These are phyloP conservation scores for Leptosphaerulina australis DNA, from an alignment of 2,329 filamentous ascomycete genomes.

Conservation along the genomic window DNA sequence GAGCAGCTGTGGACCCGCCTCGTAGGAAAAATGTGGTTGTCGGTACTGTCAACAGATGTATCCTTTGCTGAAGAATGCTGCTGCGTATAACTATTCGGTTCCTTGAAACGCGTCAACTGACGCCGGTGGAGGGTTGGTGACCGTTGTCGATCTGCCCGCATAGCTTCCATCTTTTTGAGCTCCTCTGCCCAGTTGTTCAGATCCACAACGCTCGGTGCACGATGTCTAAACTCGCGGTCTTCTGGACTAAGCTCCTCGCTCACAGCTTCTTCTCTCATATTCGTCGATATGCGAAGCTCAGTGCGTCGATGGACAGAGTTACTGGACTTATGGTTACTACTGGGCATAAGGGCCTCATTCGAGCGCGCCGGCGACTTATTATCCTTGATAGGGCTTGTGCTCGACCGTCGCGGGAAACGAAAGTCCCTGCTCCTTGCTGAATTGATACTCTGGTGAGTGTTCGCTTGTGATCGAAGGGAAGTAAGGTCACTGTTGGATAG, in stretches of 20 bases:
- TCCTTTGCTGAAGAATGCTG: neutral
- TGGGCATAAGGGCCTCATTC: neutral
- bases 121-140: neutral
- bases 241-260: slow-evolving; percentile 10
- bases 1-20: slow-evolving; percentile 1
- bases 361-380: neutral
- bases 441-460: neutral
- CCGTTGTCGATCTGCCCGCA: neutral
- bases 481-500: slow-evolving; percentile 2
- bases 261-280: neutral
- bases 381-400: neutral
- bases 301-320: neutral
- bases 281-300: neutral
- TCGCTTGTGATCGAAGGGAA: neutral
- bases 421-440: neutral
- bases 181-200: slow-evolving; percentile 16
- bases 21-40: neutral
- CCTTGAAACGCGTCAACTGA: neutral
- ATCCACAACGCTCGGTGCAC: slow-evolving; percentile 7
- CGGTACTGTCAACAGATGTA: neutral
- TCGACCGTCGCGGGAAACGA: neutral
- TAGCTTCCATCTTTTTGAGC: slow-evolving; percentile 13
- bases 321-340: neutral
- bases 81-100: neutral
- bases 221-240: slow-evolving; percentile 12